A percentile compares a stretch with the other conserved stretches of the same genome.
phyloP scores from a whole-genome alignment of 768 basidiomycete genomes.

The Mycena crocata region DNA sequence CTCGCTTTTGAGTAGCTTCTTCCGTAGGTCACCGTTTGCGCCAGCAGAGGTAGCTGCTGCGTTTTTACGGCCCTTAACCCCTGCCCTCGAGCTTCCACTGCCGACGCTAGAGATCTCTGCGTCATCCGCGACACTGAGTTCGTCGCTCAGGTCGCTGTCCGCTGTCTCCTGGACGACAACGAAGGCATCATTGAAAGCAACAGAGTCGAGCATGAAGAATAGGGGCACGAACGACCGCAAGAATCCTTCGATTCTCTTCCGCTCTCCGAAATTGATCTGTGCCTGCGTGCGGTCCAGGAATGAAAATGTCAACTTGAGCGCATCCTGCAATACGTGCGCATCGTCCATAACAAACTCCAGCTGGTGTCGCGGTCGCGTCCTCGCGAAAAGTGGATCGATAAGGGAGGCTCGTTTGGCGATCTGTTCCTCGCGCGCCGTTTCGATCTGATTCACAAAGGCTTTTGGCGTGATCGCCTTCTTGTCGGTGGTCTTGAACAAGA shows the following conservation, averaged over 20 bases:
- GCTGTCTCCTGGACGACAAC: slow-evolving; percentile 65
- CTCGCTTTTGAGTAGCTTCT: slow-evolving; percentile 85
- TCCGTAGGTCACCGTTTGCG: slow-evolving; percentile 74
- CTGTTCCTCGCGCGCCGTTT: slow-evolving; percentile 86
- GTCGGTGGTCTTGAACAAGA: slow-evolving; percentile 90
- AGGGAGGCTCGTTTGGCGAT: slow-evolving; percentile 76
- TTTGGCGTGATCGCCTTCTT: slow-evolving; percentile 86
- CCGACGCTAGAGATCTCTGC: slow-evolving; percentile 52
- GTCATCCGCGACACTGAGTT: slow-evolving; percentile 52
- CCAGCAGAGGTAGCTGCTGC: slow-evolving; percentile 38
- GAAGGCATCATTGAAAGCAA: slow-evolving; percentile 77
- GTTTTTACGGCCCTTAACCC: slow-evolving; percentile 43
- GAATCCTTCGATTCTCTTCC: slow-evolving; percentile 86
- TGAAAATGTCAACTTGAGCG: slow-evolving; percentile 88
- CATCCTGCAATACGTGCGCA: slow-evolving; percentile 83
- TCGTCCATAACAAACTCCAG: slow-evolving; percentile 84
- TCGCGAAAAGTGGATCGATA: slow-evolving; percentile 65
- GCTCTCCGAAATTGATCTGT: slow-evolving; percentile 76
- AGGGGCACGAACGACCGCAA: slow-evolving; percentile 81
- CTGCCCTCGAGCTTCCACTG: slow-evolving; percentile 53
- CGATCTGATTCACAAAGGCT: slow-evolving; percentile 85
- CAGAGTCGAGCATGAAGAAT: slow-evolving; percentile 80
- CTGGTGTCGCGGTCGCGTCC: slow-evolving; percentile 80
- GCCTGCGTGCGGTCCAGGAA: slow-evolving; percentile 91
- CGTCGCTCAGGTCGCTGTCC: slow-evolving; percentile 71